Evolutionary conservation across 73 alveolate species (phyloP).

Genomic region (Blepharisma japonicum): DNA sequence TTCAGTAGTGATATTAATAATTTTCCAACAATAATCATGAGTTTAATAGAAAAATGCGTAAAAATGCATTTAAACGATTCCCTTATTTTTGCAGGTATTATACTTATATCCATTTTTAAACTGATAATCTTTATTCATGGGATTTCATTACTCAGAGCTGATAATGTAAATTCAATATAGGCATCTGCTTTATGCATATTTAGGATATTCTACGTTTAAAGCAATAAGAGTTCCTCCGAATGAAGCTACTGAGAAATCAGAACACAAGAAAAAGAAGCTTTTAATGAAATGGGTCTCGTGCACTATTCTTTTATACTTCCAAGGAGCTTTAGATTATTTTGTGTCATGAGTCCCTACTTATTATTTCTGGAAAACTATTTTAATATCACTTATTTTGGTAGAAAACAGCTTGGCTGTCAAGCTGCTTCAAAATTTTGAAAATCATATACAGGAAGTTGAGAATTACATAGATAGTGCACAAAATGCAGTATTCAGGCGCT

Average conservation of each 20-base stretch:
- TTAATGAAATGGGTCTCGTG: slow-evolving; percentile 17
- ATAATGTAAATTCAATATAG: slow-evolving; percentile 12
- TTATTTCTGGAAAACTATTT: slow-evolving; percentile 17
- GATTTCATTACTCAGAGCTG: not conserved
- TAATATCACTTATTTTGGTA: not conserved
- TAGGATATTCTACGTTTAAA: slow-evolving; percentile 7
- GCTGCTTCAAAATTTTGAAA: not conserved
- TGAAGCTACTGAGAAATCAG: not conserved
- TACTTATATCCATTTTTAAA: too few species aligned
- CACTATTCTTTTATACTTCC: not conserved
- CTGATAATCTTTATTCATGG: not conserved
- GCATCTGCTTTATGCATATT: not conserved
- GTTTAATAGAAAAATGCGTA: too few species aligned
- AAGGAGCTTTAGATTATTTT: not conserved
- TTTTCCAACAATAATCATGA: too few species aligned
- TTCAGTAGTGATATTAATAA: too few species aligned
- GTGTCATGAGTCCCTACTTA: slow-evolving; percentile 13
- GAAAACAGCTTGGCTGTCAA: slow-evolving; percentile 5
- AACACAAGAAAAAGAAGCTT: slow-evolving; percentile 6
- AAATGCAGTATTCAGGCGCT: too few species aligned
- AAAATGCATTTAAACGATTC: too few species aligned
- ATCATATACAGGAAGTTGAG: slow-evolving; percentile 9
- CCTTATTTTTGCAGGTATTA: too few species aligned
- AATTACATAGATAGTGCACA: not conserved
- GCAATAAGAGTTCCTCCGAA: not conserved